phyloP scores from a whole-genome alignment of 1,284 basidiomycete genomes.

The Uromyces viciae-fabae region DNA sequence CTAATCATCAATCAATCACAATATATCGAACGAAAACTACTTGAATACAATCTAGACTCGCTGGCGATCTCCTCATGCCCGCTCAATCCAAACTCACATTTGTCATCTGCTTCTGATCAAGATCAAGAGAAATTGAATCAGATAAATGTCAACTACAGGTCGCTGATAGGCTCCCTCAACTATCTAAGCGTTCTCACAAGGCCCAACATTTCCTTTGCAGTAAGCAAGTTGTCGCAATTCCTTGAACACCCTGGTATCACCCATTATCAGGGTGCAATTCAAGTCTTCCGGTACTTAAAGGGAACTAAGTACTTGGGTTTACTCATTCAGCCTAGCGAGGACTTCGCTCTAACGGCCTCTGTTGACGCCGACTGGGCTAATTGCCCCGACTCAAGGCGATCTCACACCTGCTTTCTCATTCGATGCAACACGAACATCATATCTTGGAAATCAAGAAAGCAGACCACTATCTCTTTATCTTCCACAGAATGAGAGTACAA shows the following conservation, averaged over 20 bases:
- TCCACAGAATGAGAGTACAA: background rate
- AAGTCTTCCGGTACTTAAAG: background rate
- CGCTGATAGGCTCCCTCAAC: background rate
- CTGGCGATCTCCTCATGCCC: background rate
- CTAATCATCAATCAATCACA: background rate
- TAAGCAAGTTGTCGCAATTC: background rate
- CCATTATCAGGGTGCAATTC: background rate
- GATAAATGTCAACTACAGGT: background rate
- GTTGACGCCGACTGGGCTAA: background rate
- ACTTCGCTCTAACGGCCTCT: background rate
- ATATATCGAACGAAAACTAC: background rate
- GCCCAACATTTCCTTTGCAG: background rate
- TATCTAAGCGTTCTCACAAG: background rate
- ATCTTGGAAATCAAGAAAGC: background rate
- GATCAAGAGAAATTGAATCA: background rate
- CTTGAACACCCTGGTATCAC: background rate
- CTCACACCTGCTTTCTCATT: background rate
- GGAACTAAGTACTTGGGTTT: background rate
- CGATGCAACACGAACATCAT: background rate
- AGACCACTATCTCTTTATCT: background rate
- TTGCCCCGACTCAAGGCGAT: background rate
- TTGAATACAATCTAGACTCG: background rate
- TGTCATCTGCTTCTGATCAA: background rate
- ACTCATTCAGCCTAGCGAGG: too few species aligned
- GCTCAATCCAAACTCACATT: slow-evolving; percentile 65